These are phyloP conservation scores for Suhomyces taliae DNA, from an alignment of 1,139 yeast species.

Conservation along the genomic window DNA sequence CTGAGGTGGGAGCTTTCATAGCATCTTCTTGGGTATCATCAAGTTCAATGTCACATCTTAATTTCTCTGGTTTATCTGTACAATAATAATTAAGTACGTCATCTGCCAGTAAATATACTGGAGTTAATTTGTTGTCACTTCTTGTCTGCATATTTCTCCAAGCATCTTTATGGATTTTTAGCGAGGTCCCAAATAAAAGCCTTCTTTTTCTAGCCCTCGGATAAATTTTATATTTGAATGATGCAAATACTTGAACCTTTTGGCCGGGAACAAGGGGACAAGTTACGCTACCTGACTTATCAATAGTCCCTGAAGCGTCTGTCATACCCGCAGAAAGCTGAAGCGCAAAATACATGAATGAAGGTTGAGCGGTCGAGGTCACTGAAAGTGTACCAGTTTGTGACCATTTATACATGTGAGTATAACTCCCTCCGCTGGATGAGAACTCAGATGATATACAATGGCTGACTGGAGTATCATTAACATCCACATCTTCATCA, in stretches of 20 bases:
- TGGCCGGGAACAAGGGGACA: slow-evolving; percentile 19
- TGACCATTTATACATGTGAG: slow-evolving; percentile 15
- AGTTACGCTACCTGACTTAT: slow-evolving; percentile 16
- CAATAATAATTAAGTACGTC: slow-evolving; percentile 14
- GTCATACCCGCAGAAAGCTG: background rate
- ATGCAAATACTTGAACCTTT: slow-evolving; percentile 20
- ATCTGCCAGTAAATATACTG: slow-evolving; percentile 1
- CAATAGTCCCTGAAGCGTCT: slow-evolving; percentile 9
- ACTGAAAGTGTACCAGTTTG: background rate
- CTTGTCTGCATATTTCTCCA: slow-evolving; percentile 1
- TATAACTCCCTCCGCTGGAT: slow-evolving; percentile 19
- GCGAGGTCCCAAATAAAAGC: background rate
- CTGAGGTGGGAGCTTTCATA: background rate
- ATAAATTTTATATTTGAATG: slow-evolving; percentile 14
- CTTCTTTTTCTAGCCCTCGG: slow-evolving; percentile 17
- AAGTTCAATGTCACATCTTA: slow-evolving; percentile 3
- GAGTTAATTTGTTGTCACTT: background rate
- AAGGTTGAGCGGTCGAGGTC: background rate
- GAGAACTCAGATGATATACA: slow-evolving; percentile 21
- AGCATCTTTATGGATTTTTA: background rate
- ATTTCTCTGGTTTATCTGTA: slow-evolving; percentile 15
- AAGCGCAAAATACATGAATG: slow-evolving; percentile 5
- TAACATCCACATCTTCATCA: background rate
- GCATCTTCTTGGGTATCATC: background rate
- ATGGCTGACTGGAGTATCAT: slow-evolving; percentile 18